phyloP scores from a whole-genome alignment of 768 basidiomycete genomes.

The Fibroporia radiculosa region DNA sequence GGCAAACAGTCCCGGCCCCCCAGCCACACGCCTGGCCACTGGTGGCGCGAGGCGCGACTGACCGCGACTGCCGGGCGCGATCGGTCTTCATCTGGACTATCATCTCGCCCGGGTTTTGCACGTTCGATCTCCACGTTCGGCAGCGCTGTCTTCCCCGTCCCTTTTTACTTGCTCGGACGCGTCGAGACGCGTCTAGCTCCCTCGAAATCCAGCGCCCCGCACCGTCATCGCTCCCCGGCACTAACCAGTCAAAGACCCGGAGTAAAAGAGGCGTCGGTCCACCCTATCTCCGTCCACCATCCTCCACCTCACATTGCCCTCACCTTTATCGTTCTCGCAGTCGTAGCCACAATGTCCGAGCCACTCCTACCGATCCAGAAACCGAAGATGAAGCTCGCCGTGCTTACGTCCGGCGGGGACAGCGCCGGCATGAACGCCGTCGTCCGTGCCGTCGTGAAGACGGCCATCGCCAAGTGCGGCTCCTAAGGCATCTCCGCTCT shows the following conservation, averaged over 20 bases:
- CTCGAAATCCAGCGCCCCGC: constrained; percentile 1
- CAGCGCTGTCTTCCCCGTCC: neutral
- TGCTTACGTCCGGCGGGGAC: constrained; percentile 95
- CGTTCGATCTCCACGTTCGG: neutral
- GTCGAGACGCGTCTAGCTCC: constrained; percentile 2
- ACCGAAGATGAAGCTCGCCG: constrained; percentile 74
- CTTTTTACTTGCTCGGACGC: neutral
- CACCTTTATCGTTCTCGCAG: neutral
- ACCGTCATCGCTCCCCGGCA: neutral
- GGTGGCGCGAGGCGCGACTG: neutral
- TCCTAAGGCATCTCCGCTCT: neutral
- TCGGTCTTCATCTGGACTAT: neutral
- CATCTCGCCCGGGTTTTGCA: neutral
- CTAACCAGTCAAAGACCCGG: constrained; percentile 6
- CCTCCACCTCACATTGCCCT: neutral
- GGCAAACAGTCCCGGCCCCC: neutral
- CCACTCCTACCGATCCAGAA: neutral
- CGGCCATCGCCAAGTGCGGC: constrained; percentile 80
- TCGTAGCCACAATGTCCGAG: neutral
- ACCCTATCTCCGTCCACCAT: constrained; percentile 1
- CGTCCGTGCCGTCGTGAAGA: constrained; percentile 89
- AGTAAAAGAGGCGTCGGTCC: constrained; percentile 2
- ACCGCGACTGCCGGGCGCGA: neutral
- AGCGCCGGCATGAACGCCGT: constrained; percentile 97
- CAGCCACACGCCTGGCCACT: neutral